These are phyloP conservation scores for Trifolium fragiferum DNA, from an alignment of 306 rosid genomes.

Conservation along the genomic window DNA sequence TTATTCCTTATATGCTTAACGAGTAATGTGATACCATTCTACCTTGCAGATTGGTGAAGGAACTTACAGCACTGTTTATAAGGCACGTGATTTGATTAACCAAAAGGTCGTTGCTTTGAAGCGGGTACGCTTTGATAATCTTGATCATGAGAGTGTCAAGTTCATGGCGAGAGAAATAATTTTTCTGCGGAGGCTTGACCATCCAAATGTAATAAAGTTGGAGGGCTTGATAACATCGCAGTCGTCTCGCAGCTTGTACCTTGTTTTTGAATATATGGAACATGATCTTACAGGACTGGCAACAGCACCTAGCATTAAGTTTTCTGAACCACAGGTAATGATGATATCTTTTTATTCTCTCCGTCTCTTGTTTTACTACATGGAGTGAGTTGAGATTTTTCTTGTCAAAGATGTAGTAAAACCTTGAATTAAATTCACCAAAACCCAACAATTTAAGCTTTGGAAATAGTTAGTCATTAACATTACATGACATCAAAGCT, in stretches of 20 bases:
- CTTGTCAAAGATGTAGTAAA: background rate
- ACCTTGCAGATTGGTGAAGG: slow-evolving; percentile 93
- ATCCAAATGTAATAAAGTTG: slow-evolving; percentile 86
- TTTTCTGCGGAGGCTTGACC: slow-evolving; percentile 89
- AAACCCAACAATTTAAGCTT: background rate
- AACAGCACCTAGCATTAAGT: slow-evolving; percentile 67
- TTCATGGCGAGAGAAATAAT: slow-evolving; percentile 97
- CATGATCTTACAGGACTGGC: slow-evolving; percentile 97
- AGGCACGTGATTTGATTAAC: slow-evolving; percentile 76
- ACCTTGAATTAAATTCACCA: background rate
- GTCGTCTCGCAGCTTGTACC: slow-evolving; percentile 83
- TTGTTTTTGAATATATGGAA: slow-evolving; percentile 92
- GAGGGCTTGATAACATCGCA: slow-evolving; percentile 85
- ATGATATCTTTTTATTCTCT: slow-evolving; percentile 29
- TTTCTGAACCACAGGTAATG: slow-evolving; percentile 89
- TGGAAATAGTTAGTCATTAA: background rate
- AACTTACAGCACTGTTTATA: slow-evolving; percentile 89
- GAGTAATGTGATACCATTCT: slow-evolving; percentile 37
- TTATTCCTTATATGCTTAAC: slow-evolving; percentile 14
- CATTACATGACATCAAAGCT: no score
- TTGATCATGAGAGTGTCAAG: slow-evolving; percentile 86
- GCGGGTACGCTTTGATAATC: slow-evolving; percentile 87
- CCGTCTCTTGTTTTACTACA: slow-evolving; percentile 9
- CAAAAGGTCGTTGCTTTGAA: slow-evolving; percentile 83
- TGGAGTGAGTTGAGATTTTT: slow-evolving; percentile 18